Percentiles rank a stretch among this genome's conserved stretches.
These are phyloP conservation scores for Rhodotorula paludigena DNA, from an alignment of 768 basidiomycete genomes.

Conservation along the genomic window DNA sequence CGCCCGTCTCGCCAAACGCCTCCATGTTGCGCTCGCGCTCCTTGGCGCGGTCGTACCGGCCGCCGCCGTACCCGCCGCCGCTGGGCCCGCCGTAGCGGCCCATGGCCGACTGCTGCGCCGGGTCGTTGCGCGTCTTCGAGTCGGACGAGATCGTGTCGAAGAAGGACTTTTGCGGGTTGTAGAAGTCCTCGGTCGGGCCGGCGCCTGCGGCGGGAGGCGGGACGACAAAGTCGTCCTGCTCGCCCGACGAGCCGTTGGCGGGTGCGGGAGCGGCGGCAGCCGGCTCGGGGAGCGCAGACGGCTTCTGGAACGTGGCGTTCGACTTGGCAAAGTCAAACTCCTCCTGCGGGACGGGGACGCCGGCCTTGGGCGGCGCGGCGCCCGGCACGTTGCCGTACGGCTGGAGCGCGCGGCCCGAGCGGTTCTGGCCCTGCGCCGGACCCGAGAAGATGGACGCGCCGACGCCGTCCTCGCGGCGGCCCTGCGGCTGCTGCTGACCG, in stretches of 20 bases:
- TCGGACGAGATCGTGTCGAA: constrained; percentile 45
- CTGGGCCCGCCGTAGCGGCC: constrained; percentile 21
- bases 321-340: constrained; percentile 45
- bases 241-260: not conserved
- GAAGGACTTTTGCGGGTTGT: constrained; percentile 43
- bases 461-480: constrained; percentile 20
- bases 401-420: constrained; percentile 8
- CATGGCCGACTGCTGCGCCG: constrained; percentile 3
- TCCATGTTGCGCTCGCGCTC: constrained; percentile 42
- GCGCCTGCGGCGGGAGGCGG: constrained; percentile 22
- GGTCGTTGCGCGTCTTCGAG: constrained; percentile 35
- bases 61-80: constrained; percentile 23
- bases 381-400: constrained; percentile 8
- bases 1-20: constrained; percentile 43
- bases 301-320: constrained; percentile 44
- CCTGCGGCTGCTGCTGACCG: not conserved
- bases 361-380: not conserved
- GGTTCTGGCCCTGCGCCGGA: not conserved
- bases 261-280: not conserved
- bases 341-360: constrained; percentile 26
- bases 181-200: constrained; percentile 32
- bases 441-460: constrained; percentile 19
- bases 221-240: constrained; percentile 32
- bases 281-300: constrained; percentile 1
- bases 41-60: constrained; percentile 36